Evolutionary conservation across 2,329 filamentous ascomycete species (phyloP), one percentile per base, ranked within the genome.

Genomic region (Paecilomyces sp.): DNA sequence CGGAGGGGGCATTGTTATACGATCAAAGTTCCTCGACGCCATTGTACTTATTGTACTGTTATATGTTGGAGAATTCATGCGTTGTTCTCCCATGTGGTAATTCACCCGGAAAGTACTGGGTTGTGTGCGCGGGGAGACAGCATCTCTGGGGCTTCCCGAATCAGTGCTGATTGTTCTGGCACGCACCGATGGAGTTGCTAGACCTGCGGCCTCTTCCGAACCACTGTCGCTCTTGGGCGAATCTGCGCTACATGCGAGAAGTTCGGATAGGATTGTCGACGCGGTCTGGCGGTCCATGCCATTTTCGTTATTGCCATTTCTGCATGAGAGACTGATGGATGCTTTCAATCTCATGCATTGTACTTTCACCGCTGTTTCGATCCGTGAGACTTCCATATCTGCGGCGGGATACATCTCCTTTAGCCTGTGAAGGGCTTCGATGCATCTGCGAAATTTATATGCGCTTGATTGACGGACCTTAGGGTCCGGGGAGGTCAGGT

Each of bases 321-420:
- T 59, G 25, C 25, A 22, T 70, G 74, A 72, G 34, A 74, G 69
- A 36, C 65, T 61, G 31, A 72, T 62, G 24, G 72, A 70, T n/a
- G 66, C 66, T 54, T 67, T 67, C n/a, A 65, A 66, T 52, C 60
- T 62, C 54, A 65, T 65, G 1, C 68, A 67, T 57, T 72, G 72
- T 34, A 68, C 62, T 56, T 70, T 72, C 5, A 72, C 70, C 2
- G 72, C 72, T 4, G 69, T 70, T 64, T 74, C 71, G 1, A 74
- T 67, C 31, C 72, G 70, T 18, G 69, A 70, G 13, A 69, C 70
- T 54, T 76, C 91, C 68, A 92, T 92, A 70, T 95, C 91, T 9
- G 92, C 92, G 0, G 91, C 90, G 1, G 91, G 86, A 67, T 96
- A 96, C 22, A 91, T 89, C 65, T 94, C 90, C 41, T 91, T 87